Percentiles rank a stretch among this genome's conserved stretches.
Evolutionary conservation across 169 alveolate species (phyloP).

Genomic region (Perkinsus chesapeaki): DNA sequence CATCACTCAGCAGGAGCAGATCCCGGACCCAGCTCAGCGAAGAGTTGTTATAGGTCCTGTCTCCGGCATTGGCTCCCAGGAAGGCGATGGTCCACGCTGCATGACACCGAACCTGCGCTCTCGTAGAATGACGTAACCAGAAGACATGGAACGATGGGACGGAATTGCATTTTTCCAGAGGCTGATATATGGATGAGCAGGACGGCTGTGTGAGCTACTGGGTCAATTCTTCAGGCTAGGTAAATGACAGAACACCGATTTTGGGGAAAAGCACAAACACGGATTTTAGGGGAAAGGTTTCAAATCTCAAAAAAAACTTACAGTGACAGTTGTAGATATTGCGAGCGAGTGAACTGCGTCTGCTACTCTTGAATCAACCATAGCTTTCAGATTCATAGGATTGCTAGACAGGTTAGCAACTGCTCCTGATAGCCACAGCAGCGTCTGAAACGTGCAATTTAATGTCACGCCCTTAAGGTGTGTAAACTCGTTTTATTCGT

Average conservation of each 20-base stretch:
- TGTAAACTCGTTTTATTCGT: not conserved
- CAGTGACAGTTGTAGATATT: not conserved
- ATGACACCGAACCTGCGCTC: not conserved
- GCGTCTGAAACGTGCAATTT: not conserved
- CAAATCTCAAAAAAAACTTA: not conserved
- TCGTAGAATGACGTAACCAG: too few species aligned
- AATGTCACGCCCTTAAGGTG: not conserved
- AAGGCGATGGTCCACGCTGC: not conserved
- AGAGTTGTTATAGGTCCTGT: not conserved
- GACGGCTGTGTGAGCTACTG: not conserved
- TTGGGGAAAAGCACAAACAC: not conserved
- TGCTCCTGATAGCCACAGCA: not conserved
- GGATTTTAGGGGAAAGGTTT: not conserved
- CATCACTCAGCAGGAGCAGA: not conserved
- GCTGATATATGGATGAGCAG: not conserved
- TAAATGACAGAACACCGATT: not conserved
- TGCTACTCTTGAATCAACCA: not conserved
- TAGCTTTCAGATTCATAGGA: not conserved
- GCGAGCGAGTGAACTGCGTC: not conserved
- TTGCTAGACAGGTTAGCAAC: not conserved
- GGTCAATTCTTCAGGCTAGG: not conserved
- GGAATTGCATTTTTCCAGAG: too few species aligned
- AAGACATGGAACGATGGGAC: too few species aligned
- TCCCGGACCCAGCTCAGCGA: not conserved
- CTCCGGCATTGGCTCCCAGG: not conserved